These are phyloP conservation scores for Berberis vulgaris DNA, from an alignment of 164 flowering plant species.

Conservation along the genomic window DNA sequence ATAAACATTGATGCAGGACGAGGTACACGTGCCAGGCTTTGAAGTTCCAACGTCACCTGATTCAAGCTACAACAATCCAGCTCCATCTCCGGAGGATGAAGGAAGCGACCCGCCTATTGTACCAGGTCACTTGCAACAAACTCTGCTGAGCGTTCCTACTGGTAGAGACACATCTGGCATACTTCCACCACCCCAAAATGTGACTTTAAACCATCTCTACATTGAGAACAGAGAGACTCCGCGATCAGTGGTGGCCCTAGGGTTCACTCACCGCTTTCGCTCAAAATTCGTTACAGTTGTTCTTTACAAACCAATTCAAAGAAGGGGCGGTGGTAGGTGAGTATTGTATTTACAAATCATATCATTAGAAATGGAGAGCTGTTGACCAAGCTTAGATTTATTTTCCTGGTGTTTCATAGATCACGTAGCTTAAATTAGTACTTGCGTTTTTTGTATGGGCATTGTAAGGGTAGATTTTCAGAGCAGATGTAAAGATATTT, in stretches of 20 bases:
- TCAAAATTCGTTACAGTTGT: slow-evolving; percentile 77
- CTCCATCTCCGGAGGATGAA: slow-evolving; percentile 62
- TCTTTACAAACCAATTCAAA: slow-evolving; percentile 78
- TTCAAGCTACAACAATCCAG: slow-evolving; percentile 66
- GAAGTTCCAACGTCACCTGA: slow-evolving; percentile 87
- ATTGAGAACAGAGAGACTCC: slow-evolving; percentile 74
- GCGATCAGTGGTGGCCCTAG: slow-evolving; percentile 72
- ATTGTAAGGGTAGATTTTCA: no score
- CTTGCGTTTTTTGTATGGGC: background rate
- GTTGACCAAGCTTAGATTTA: no score
- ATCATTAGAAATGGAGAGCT: no score
- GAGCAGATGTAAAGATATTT: background rate
- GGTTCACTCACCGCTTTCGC: slow-evolving; percentile 78
- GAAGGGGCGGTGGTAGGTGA: slow-evolving; percentile 33
- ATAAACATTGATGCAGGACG: slow-evolving; percentile 42
- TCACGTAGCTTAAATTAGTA: background rate
- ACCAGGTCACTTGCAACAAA: slow-evolving; percentile 75
- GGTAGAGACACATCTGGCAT: slow-evolving; percentile 36
- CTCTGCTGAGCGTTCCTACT: slow-evolving; percentile 48
- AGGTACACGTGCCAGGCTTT: slow-evolving; percentile 65
- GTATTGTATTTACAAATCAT: no score
- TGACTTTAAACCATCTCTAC: slow-evolving; percentile 82
- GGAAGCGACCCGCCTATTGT: slow-evolving; percentile 76
- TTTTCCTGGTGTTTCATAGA: background rate
- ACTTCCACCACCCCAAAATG: slow-evolving; percentile 65